Base-by-base conservation (phyloP, 2,329 filamentous ascomycete genomes). In the Penicillium italicum region DNA sequence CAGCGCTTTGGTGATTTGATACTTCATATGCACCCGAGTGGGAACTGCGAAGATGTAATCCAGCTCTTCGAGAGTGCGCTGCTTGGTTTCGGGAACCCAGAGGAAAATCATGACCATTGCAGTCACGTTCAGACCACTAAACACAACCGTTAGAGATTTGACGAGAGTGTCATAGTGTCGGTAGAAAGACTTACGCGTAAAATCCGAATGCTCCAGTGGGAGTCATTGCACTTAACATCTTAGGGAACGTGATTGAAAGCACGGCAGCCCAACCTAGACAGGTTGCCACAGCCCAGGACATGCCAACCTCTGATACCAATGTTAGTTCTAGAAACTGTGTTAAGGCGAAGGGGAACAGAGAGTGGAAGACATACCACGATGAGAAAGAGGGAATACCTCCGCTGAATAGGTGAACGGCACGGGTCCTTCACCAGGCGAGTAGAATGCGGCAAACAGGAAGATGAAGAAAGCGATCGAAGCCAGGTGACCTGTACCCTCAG, bases 71-170 rank as follows among this genome's bases (percentile, higher is more conserved):
- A 76, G 66, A 2, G 81, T 83, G 31, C 77, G 76, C 63, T 83
- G 77, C 59, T 82, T 83, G 4, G 81, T 83, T 66, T 83, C 81
- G 1, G 80, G 81, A 0, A 84, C 71, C 67, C 80, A 82, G 38
- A 87, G 74, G 74, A 86, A 86, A 60, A 88, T 87, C 76, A 88
- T 81, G 24, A 83, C 55, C 16, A 87, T 76, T 0, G 85, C 85
- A 2, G 82, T 65, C 4, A 86, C 61, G 59, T 88, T 89, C 8
- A 88, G 72, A 0, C 73, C 82, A 14, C 74, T 76, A 40, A 49
- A 56, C 10, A 20, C 6, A 42, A 38, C 49, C 9, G 18, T 62
- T 40, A 41, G 55, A 34, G 8, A 55, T 28, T 38, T 12, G 43
- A 40, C 16, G 37, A 41, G 33, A 9, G 28, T 8, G 2, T 42